Evolutionary conservation across 768 basidiomycete genomes (phyloP).

Genomic region (Bullera alba): DNA sequence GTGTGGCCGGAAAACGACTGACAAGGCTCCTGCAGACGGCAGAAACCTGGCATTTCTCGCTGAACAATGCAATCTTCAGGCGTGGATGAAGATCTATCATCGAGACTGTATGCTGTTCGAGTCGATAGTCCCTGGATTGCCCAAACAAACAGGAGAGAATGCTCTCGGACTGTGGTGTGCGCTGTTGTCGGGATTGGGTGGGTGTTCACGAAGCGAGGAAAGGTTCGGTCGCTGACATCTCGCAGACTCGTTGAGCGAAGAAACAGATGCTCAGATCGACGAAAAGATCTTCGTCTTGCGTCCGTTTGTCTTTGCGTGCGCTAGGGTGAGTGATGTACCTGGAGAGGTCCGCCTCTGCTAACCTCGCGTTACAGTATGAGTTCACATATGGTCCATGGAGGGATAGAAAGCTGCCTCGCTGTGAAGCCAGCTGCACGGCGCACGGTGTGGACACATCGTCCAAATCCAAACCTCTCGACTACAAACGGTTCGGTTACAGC

Average conservation of each 20-base stretch:
- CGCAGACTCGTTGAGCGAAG: conserved; percentile 24
- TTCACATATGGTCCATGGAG: conserved; percentile 39
- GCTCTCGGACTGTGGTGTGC: conserved; percentile 42
- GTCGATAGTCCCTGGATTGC: conserved; percentile 46
- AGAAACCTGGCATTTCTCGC: conserved; percentile 33
- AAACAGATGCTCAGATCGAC: conserved; percentile 42
- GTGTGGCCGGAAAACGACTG: not conserved
- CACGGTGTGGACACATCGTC: conserved; percentile 18
- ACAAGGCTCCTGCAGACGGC: conserved; percentile 21
- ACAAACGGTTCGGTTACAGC: conserved; percentile 37
- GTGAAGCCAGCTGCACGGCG: conserved; percentile 12
- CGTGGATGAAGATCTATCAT: conserved; percentile 39
- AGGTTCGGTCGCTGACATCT: conserved; percentile 1
- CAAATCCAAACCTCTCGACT: conserved; percentile 29
- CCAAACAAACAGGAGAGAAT: conserved; percentile 37
- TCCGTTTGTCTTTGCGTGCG: conserved; percentile 48
- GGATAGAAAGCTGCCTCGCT: conserved; percentile 34
- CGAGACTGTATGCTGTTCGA: conserved; percentile 38
- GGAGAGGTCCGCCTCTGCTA: not conserved
- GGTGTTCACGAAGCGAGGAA: not conserved
- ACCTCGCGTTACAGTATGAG: conserved; percentile 26
- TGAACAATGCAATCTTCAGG: conserved; percentile 29
- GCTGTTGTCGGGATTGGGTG: conserved; percentile 26
- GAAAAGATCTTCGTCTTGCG: conserved; percentile 48
- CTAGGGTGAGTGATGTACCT: conserved; percentile 38